These are phyloP conservation scores for Phytophthora brassicae DNA, from an alignment of 352 stramenopile species.

Conservation along the genomic window DNA sequence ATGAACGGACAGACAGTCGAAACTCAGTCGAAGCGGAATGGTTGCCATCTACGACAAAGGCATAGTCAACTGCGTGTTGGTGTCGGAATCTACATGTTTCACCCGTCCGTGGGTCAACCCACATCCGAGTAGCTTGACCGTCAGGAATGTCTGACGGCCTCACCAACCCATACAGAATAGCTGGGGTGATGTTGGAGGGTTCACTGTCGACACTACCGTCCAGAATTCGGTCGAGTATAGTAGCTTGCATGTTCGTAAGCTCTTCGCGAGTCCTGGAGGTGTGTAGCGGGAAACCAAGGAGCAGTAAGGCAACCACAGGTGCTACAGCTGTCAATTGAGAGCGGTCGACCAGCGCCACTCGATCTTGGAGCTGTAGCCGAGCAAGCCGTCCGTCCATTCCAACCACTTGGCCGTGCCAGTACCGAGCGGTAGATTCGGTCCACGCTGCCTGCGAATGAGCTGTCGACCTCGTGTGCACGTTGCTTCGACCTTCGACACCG, in stretches of 20 bases:
- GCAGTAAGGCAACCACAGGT: slow-evolving; percentile 6
- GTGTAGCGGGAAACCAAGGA: not conserved
- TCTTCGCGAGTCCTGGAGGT: not conserved
- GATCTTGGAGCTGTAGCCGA: slow-evolving; percentile 7
- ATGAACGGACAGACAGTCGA: not conserved
- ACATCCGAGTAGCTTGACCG: not conserved
- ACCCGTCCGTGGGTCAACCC: slow-evolving; percentile 10
- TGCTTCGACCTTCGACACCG: slow-evolving; percentile 8
- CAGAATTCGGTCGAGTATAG: slow-evolving; percentile 3
- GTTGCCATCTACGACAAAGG: slow-evolving; percentile 10
- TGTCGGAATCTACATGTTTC: not conserved
- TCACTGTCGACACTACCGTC: not conserved
- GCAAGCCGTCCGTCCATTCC: slow-evolving; percentile 2
- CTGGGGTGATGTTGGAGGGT: slow-evolving; percentile 3
- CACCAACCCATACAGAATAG: slow-evolving; percentile 3
- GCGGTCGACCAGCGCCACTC: slow-evolving; percentile 1
- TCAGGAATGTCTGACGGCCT: not conserved
- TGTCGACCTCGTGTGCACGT: not conserved
- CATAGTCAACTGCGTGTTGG: slow-evolving; percentile 8
- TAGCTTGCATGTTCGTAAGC: slow-evolving; percentile 5
- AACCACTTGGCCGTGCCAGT: slow-evolving; percentile 19
- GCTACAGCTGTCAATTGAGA: not conserved
- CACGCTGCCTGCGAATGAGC: slow-evolving; percentile 5
- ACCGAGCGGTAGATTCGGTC: slow-evolving; percentile 1
- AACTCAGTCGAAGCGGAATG: not conserved